phyloP scores from a whole-genome alignment of 495 filamentous ascomycete genomes.

The Diplogelasinospora grovesii region DNA sequence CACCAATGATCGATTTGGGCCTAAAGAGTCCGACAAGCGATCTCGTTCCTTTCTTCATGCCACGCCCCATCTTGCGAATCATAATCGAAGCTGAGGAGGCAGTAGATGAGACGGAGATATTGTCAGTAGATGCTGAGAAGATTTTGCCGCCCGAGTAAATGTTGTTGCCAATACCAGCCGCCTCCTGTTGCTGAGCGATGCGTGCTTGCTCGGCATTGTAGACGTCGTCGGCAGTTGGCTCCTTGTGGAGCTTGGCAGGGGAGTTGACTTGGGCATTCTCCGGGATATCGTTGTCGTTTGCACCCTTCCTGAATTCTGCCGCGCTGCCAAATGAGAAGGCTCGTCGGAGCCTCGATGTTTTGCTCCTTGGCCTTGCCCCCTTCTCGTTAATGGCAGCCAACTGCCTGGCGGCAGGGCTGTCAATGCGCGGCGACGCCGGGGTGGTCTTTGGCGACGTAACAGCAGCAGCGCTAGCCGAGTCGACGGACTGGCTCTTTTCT shows the following conservation, averaged over 20 bases:
- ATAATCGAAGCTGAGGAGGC: slow-evolving; percentile 97
- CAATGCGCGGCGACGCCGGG: slow-evolving; percentile 24
- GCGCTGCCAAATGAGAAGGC: slow-evolving; percentile 98
- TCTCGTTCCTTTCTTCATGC: slow-evolving; percentile 85
- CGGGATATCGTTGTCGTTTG: slow-evolving; percentile 45
- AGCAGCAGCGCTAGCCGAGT: slow-evolving; percentile 19
- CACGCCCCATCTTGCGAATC: slow-evolving; percentile 98
- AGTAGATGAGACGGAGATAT: slow-evolving; percentile 93
- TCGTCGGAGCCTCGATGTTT: slow-evolving; percentile 83
- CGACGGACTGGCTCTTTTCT: slow-evolving; percentile 24
- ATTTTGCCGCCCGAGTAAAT: slow-evolving; percentile 89
- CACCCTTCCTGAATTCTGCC: slow-evolving; percentile 79
- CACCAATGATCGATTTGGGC: slow-evolving; percentile 83
- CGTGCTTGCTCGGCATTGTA: slow-evolving; percentile 72
- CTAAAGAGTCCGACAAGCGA: slow-evolving; percentile 93
- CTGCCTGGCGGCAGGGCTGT: slow-evolving; percentile 71
- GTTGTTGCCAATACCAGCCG: slow-evolving; percentile 79
- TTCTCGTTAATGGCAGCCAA: slow-evolving; percentile 75
- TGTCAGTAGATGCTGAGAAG: slow-evolving; percentile 90
- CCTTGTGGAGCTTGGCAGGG: slow-evolving; percentile 60
- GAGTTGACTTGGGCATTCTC: slow-evolving; percentile 47
- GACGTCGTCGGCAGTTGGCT: slow-evolving; percentile 63
- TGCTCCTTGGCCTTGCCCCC: slow-evolving; percentile 58
- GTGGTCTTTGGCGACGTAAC: slow-evolving; percentile 25
- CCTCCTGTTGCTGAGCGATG: slow-evolving; percentile 87